Evolutionary conservation across 2,329 filamentous ascomycete species (phyloP), one percentile per base, ranked within the genome.

Genomic region (Ceratocystis huliohia): DNA sequence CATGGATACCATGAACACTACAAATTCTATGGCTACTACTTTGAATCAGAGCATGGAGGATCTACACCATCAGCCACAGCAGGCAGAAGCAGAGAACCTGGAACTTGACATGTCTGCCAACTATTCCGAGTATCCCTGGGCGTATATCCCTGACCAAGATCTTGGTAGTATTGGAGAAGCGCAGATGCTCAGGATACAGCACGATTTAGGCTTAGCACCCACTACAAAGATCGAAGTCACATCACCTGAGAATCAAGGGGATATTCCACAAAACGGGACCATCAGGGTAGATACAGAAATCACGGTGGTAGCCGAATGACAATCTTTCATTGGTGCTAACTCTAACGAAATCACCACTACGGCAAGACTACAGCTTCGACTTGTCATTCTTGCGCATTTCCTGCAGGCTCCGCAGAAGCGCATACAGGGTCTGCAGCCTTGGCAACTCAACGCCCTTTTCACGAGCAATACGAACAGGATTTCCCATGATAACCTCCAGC

Each of bases 401-500:
- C 77, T 88, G 84, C 70, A 82, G 81, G 72, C 84, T 86, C 73
- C 80, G 80, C 69, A 88, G 73, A 70, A 88, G 73, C 30, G 85
- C 86, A 76, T 89, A 88, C 70, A 88, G 70, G 25, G 75, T 87
- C 76, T 88, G 84, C 75, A 89, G 71, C 72, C 84, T 76, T 10
- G 85, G 85, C 81, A 88, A 82, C 71, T 86, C 82, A 4, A 85
- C 80, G 0, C 86, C 86, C 63, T 80, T 79, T 65, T 79, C 80
- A 70, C 83, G 76, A 8, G 86, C 87, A 61, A 88, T 84, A 69
- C 84, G 76, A 37, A 89, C 82, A 0, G 87, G 85, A 72, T 89
- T 89, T 1, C 87, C 87, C 28, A 89, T 73, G 50, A 89, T 88
- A 45, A 88, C 87, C 74, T 89, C 87, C 63, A 89, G 73, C 77